These are phyloP conservation scores for Diplocarpon rosae DNA, from an alignment of 2,329 filamentous ascomycete genomes.

Conservation along the genomic window DNA sequence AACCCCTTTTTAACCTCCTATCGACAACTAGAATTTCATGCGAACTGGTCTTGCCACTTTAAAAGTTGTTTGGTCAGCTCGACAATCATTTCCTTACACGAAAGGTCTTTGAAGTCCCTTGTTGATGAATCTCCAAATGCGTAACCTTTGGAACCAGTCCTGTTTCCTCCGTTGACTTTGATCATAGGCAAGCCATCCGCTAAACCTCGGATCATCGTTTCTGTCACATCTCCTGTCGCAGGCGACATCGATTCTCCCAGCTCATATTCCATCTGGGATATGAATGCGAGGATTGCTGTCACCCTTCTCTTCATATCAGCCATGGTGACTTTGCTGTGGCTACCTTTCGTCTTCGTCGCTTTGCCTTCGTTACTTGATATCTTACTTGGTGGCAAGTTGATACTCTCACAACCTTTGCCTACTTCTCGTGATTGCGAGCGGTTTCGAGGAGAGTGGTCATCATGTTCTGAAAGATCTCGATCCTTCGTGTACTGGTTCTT, in stretches of 20 bases:
- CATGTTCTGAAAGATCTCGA: conserved; percentile 42
- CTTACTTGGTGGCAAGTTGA: conserved; percentile 33
- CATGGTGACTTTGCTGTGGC: conserved; percentile 59
- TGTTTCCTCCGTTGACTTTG: conserved; percentile 30
- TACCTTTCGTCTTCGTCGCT: conserved; percentile 25
- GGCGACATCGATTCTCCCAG: conserved; percentile 47
- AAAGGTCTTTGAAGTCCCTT: conserved; percentile 63
- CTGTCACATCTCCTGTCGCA: conserved; percentile 30
- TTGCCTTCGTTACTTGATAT: conserved; percentile 29
- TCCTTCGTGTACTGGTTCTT: conserved; percentile 79
- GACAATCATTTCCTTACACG: conserved; percentile 32
- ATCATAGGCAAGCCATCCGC: conserved; percentile 27
- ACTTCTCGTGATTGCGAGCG: conserved; percentile 38
- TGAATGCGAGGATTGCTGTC: conserved; percentile 78
- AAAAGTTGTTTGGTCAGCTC: conserved; percentile 30
- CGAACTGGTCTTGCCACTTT: conserved; percentile 29
- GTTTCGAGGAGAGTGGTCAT: conserved; percentile 41
- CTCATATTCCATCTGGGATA: conserved; percentile 79
- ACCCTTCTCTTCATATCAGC: conserved; percentile 81
- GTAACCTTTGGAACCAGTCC: conserved; percentile 26
- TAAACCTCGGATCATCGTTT: conserved; percentile 27
- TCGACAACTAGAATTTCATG: conserved; percentile 7
- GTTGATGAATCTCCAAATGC: conserved; percentile 16
- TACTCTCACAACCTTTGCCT: conserved; percentile 34
- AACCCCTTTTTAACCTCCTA: not conserved